Conservation (phyloP, 2,329 filamentous ascomycete genomes). For the Periconia digitata region DNA sequence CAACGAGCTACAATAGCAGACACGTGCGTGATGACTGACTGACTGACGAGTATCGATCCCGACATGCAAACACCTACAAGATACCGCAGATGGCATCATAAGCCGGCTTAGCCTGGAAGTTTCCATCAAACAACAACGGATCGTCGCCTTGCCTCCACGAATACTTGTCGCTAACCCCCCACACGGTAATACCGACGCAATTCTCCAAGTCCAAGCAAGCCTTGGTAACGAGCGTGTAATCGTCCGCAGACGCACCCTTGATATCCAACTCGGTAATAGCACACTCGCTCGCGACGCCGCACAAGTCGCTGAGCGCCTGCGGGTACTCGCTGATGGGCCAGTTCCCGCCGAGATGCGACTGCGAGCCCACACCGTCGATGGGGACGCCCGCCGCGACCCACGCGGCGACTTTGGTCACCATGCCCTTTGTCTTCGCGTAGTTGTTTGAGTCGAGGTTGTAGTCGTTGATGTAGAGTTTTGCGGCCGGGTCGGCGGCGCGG, state of each 20-base stretch:
- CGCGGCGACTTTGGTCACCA: conserved; percentile 62
- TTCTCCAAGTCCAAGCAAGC: conserved; percentile 61
- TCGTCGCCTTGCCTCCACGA: conserved; percentile 43
- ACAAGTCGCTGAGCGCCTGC: conserved; percentile 56
- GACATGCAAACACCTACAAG: conserved; percentile 3
- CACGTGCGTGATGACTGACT: too few species aligned
- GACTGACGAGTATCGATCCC: too few species aligned
- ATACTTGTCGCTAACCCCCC: conserved; percentile 52
- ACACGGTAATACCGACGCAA: conserved; percentile 68
- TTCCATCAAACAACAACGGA: conserved; percentile 48
- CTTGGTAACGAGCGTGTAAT: conserved; percentile 58
- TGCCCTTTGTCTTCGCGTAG: conserved; percentile 59
- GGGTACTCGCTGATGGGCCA: conserved; percentile 50
- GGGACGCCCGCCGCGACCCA: conserved; percentile 64
- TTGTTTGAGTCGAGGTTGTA: conserved; percentile 62
- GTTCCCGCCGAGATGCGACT: conserved; percentile 54
- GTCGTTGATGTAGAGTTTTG: conserved; percentile 77
- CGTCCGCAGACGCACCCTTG: conserved; percentile 54
- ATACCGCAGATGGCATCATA: conserved; percentile 33
- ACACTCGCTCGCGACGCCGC: conserved; percentile 57
- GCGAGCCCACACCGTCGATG: conserved; percentile 66
- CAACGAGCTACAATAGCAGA: too few species aligned
- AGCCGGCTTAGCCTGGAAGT: conserved; percentile 46
- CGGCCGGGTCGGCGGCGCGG: conserved; percentile 64
- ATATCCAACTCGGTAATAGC: conserved; percentile 72